Base-by-base conservation (phyloP, 768 basidiomycete genomes). In the Lactifluus subvellereus region DNA sequence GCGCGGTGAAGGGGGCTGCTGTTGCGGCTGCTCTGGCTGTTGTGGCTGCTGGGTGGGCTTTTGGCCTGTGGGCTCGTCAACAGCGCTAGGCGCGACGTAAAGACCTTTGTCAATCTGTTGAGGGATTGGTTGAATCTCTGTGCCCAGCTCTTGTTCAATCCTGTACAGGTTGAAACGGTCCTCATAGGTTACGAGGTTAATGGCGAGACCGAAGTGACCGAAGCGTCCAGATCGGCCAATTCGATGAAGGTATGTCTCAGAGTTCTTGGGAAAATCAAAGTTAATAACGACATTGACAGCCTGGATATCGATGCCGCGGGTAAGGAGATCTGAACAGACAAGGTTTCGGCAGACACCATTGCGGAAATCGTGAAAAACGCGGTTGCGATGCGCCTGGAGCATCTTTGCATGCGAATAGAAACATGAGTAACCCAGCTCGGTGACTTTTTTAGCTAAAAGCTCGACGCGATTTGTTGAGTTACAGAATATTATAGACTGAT, bases 391-490 rank as follows among this genome's bases (percentile, higher is more conserved):
- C 37, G 90, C 88, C 78, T 99, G 96, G 14, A 98, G 86, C 96
- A 99, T 99, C 79, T 95, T 96, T 57, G 96, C 96, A 75, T 99
- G 96, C 55, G 96, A 98, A 82, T 97, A 99, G 86, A 99, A 99
- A 81, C 96, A 99, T 49, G 96, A 99, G 75, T 98, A 99, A 67
- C 96, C 96, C 57, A 98, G 88, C 72, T 99, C 97, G 13, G 96
- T 99, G 70, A 99, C 94, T 79, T 99, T 99, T 80, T 98, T 98
- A 65, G 96, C 96, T 69, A 99, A 84, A 53, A 99, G 89, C 77
- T 99, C 96, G 78, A 99, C 96, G 62, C 96, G 94, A 80, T 98
- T 97, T 71, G 96, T 99, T 67, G 96, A 98, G 82, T 99, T 99
- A 79, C 96, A 99, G 78, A 99, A 99, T 73, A 99, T 99, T 78